A percentile compares a stretch with the other conserved stretches of the same genome.
These are phyloP conservation scores for Colletotrichum liriopes DNA, from an alignment of 2,329 filamentous ascomycete genomes.

Conservation along the genomic window DNA sequence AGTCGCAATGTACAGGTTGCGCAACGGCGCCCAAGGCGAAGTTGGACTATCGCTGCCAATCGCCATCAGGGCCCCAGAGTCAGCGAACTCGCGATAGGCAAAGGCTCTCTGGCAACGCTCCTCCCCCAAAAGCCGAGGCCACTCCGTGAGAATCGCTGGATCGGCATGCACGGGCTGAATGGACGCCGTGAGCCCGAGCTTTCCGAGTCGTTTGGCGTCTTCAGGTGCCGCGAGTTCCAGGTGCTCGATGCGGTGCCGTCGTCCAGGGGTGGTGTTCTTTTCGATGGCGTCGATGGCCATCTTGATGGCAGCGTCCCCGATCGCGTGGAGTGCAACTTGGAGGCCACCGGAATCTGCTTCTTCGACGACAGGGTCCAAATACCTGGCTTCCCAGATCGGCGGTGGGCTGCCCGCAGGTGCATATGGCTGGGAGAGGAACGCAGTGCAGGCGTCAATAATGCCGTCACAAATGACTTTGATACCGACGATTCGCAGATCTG, in stretches of 20 bases:
- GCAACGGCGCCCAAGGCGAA: slow-evolving; percentile 68
- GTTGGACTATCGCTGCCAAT: slow-evolving; percentile 74
- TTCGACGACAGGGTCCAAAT: slow-evolving; percentile 68
- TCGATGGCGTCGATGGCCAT: slow-evolving; percentile 72
- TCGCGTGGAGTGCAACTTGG: slow-evolving; percentile 76
- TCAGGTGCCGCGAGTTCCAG: slow-evolving; percentile 70
- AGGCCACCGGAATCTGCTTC: slow-evolving; percentile 68
- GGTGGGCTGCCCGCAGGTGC: slow-evolving; percentile 62
- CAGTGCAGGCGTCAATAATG: slow-evolving; percentile 76
- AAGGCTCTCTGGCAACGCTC: slow-evolving; percentile 72
- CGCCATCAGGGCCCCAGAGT: slow-evolving; percentile 68
- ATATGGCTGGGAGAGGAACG: slow-evolving; percentile 73
- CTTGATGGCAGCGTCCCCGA: slow-evolving; percentile 72
- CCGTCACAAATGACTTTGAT: slow-evolving; percentile 78
- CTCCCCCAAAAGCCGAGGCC: slow-evolving; percentile 70
- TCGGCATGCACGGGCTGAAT: slow-evolving; percentile 73
- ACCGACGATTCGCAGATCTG: slow-evolving; percentile 68
- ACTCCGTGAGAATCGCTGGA: slow-evolving; percentile 74
- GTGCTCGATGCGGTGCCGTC: slow-evolving; percentile 76
- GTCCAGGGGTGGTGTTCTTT: slow-evolving; percentile 57
- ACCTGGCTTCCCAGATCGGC: slow-evolving; percentile 68
- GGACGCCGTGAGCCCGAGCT: slow-evolving; percentile 72
- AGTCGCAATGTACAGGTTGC: slow-evolving; percentile 72
- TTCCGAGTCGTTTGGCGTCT: slow-evolving; percentile 71
- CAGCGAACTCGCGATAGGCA: slow-evolving; percentile 74